Evolutionary conservation across 2,329 filamentous ascomycete genomes (phyloP), one percentile per base, ranked within the genome.

Genomic region (Ascochyta rabiei): DNA sequence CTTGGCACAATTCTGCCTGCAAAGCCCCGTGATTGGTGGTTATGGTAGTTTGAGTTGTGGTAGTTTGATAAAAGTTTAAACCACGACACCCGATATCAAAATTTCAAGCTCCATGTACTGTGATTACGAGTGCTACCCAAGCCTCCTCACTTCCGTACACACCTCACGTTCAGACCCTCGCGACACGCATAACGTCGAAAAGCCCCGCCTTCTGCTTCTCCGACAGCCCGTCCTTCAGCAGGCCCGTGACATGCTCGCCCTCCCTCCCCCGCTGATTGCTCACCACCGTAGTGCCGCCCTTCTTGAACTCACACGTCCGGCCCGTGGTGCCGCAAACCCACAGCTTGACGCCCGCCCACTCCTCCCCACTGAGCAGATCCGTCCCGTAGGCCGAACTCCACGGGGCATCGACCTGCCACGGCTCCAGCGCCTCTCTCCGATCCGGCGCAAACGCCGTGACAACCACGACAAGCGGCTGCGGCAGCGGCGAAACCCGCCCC

Each of bases 401-500:
- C 0, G 79, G 77, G 19, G 76, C 82, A 15, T 75, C 67, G 2
- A 73, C 62, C 44, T 87, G 73, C 57, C 80, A 75, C 0, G 83
- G 83, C 2, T 75, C 74, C 0, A 83, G 81, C 2, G 81, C 80
- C 6, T 76, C 77, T 39, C 76, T 57, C 0, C 82, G 59, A n/a
- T 75, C 80, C 1, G 84, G 84, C 2, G 84, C 82, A 62, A 87
- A 84, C 48, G 86, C 83, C 0, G 83, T 86, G 0, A 81, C 77
- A 0, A 87, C 77, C 0, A 87, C 53, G 6, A 85, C 48, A 34
- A 62, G 56, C n/a, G 53, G 56, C 5, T 42, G 30, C 34, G 43
- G 30, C 13, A 19, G 39, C 10, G 45, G 15, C 21, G 19, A 33
- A 6, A 50, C 37, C 12, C 56, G 48, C 6, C 53, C 44, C 19